Evolutionary conservation across 108 stramenopile species (phyloP).

Genomic region (Seminavis robusta): DNA sequence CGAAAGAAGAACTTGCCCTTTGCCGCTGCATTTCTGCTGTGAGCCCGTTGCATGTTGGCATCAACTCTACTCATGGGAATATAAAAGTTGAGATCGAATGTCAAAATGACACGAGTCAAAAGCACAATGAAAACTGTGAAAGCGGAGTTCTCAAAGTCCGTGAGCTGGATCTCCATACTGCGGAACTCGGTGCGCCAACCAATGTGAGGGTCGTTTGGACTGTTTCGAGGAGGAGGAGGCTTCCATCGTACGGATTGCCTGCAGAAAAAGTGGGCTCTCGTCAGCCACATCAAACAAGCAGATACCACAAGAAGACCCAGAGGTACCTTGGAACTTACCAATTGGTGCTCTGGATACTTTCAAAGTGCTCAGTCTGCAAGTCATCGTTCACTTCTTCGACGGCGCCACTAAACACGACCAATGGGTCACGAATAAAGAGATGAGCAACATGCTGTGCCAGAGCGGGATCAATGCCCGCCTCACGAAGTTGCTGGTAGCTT

Average conservation of each 20-base stretch:
- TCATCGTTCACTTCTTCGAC: slow-evolving; percentile 94
- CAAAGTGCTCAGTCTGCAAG: slow-evolving; percentile 95
- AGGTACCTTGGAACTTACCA: slow-evolving; percentile 59
- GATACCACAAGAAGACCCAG: neutral
- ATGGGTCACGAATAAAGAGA: slow-evolving; percentile 95
- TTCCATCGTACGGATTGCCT: slow-evolving; percentile 98
- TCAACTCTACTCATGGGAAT: slow-evolving; percentile 95
- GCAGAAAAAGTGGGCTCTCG: neutral
- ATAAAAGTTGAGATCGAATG: slow-evolving; percentile 98
- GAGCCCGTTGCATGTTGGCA: slow-evolving; percentile 98
- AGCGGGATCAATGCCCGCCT: slow-evolving; percentile 87
- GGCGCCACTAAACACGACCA: slow-evolving; percentile 94
- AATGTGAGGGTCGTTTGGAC: slow-evolving; percentile 89
- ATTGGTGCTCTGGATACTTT: slow-evolving; percentile 98
- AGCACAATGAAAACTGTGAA: slow-evolving; percentile 94
- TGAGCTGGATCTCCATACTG: slow-evolving; percentile 97
- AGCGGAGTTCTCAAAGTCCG: slow-evolving; percentile 99
- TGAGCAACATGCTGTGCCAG: slow-evolving; percentile 95
- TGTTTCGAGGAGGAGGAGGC: slow-evolving; percentile 93
- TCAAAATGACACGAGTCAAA: slow-evolving; percentile 93
- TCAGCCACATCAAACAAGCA: neutral
- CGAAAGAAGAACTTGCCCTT: slow-evolving; percentile 95
- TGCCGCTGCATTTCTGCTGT: slow-evolving; percentile 82
- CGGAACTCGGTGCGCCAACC: slow-evolving; percentile 99
- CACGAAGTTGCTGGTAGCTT: slow-evolving; percentile 64